phyloP scores from a whole-genome alignment of 352 stramenopile genomes.

The Globisporangium megalacanthum region DNA sequence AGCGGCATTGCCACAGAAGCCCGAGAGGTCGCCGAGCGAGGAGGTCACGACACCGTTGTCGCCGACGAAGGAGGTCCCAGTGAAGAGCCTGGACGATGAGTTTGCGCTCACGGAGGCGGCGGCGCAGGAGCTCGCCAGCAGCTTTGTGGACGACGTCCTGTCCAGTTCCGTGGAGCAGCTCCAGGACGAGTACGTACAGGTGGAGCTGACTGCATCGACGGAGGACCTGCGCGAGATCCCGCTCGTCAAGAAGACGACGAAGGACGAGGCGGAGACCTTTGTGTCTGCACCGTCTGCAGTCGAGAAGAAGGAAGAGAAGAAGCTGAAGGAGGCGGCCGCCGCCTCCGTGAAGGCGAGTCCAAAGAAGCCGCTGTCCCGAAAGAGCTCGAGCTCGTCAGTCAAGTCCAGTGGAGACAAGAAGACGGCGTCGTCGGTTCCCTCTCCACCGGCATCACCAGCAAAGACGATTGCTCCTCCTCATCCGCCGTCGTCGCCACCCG shows the following conservation, averaged over 20 bases:
- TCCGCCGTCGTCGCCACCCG: conserved; percentile 19
- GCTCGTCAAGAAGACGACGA: conserved; percentile 12
- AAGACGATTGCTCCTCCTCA: conserved; percentile 14
- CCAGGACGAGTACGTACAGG: conserved; percentile 62
- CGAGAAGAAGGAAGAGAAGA: conserved; percentile 10
- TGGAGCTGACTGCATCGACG: conserved; percentile 52
- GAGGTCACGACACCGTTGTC: conserved; percentile 2
- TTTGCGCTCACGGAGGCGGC: conserved; percentile 22
- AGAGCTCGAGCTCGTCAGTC: conserved; percentile 20
- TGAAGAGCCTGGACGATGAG: conserved; percentile 24
- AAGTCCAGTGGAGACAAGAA: conserved; percentile 24
- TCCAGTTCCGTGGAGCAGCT: conserved; percentile 37
- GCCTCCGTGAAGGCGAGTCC: conserved; percentile 13
- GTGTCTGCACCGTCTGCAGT: neutral
- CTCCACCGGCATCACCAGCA: conserved; percentile 6
- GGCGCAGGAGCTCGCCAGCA: conserved; percentile 27
- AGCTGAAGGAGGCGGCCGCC: neutral
- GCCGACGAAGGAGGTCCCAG: conserved; percentile 14
- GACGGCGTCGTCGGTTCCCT: neutral
- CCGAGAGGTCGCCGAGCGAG: neutral
- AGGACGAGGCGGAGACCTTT: neutral
- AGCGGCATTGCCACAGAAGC: neutral
- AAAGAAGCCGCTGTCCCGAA: conserved; percentile 18
- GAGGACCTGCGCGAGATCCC: conserved; percentile 24
- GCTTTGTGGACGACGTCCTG: conserved; percentile 40